Conservation (phyloP, 1,284 basidiomycete genomes). For the Flammula alnicola region DNA sequence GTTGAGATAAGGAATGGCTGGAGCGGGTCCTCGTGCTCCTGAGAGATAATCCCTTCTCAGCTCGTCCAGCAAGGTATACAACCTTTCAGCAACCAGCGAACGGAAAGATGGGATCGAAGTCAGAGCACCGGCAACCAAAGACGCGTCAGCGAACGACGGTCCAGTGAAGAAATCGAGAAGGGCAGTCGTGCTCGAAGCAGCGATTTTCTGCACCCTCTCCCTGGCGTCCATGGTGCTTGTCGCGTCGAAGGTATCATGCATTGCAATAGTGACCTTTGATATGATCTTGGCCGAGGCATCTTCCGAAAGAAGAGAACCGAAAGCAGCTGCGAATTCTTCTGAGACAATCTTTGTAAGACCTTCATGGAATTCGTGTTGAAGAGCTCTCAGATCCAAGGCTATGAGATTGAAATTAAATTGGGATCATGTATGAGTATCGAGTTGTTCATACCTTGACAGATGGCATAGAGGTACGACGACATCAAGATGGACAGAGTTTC, state of each 20-base stretch:
- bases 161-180: constrained; percentile 62
- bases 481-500: constrained; percentile 76
- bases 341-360: constrained; percentile 53
- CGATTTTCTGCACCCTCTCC: constrained; percentile 69
- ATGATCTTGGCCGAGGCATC: constrained; percentile 39
- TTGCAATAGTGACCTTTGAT: constrained; percentile 40
- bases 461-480: constrained; percentile 74
- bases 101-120: constrained; percentile 56
- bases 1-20: constrained; percentile 64
- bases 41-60: constrained; percentile 58
- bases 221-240: constrained; percentile 73
- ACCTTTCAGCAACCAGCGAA: constrained; percentile 46
- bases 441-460: constrained; percentile 62
- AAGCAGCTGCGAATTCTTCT: constrained; percentile 54
- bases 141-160: constrained; percentile 41
- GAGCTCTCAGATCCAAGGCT: constrained; percentile 78
- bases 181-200: constrained; percentile 60
- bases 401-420: constrained; percentile 1
- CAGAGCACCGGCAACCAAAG: constrained; percentile 30
- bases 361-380: constrained; percentile 66
- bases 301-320: constrained; percentile 45
- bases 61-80: constrained; percentile 46
- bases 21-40: constrained; percentile 56
- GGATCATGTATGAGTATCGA: background rate
- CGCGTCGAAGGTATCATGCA: constrained; percentile 60